Base-by-base conservation (phyloP, 1,284 basidiomycete species). In the Apiotrichum laibachii region DNA sequence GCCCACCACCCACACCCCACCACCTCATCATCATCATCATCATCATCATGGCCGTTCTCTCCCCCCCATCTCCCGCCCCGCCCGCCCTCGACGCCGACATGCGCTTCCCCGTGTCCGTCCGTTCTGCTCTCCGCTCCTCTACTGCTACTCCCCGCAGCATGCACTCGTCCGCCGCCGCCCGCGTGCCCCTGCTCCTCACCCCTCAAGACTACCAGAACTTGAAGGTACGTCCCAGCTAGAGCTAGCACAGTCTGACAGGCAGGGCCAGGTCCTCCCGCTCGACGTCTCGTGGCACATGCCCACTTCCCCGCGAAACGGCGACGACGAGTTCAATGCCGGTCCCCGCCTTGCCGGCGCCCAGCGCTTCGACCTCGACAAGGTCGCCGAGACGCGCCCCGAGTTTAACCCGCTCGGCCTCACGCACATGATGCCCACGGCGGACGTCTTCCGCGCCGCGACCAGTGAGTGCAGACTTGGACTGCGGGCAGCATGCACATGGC, bases 351-450 rank as follows among this genome's bases (percentile, higher is more conserved):
- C 88, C 7, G 81, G 83, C 8, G 86, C 92, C 0, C 84, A 82
- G 34, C 90, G 88, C 70, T 84, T 94, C 68, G 88, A 96, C 75
- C 82, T 97, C 40, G 94, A 95, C 75, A 82, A 85, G 51, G 72
- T 82, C 16, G 80, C 82, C 22, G 71, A 74, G 48, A 60, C 61
- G 60, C 62, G 66, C 16, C 83, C 60, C 72, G 83, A 11, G 83
- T 88, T 71, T 81, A 86, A 69, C 64, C 75, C 73, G 10, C 81
- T 92, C 6, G 88, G 88, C 15, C 80, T 98, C 19, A 89, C 88
- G 68, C 94, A 98, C 79, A 98, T 98, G 93, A 87, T 98, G 84
- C 95, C 95, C 5, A 78, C 81, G 19, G 80, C 80, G 34, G 81
- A 83, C 44, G 78, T 80, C n/a, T 98, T 98, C 76, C 86, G 87